Percentiles rank a stretch among this genome's conserved stretches.
phyloP scores from a whole-genome alignment of 108 stramenopile species.

The Fistulifera solaris region DNA sequence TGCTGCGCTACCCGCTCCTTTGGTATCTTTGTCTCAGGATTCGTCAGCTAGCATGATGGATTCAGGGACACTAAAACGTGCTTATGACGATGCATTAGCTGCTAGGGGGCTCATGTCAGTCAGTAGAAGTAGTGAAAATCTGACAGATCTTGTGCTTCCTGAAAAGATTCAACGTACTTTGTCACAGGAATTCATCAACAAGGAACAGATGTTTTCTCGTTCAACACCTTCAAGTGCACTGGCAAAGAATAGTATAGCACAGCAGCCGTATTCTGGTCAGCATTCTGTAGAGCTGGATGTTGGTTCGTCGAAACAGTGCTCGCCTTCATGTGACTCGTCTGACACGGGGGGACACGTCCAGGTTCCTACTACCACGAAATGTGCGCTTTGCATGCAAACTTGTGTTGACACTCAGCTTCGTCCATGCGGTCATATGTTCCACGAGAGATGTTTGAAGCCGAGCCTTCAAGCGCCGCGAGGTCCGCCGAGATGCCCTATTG shows the following conservation, averaged over 20 bases:
- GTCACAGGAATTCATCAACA: conserved; percentile 72
- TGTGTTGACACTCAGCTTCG: conserved; percentile 84
- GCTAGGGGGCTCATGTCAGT: conserved; percentile 83
- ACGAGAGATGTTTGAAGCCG: conserved; percentile 80
- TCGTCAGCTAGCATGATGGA: conserved; percentile 15
- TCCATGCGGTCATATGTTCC: conserved; percentile 89
- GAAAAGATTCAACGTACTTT: conserved; percentile 80
- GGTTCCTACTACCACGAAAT: conserved; percentile 69
- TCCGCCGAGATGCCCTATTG: conserved; percentile 73
- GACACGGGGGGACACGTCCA: conserved; percentile 39
- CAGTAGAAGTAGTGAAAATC: conserved; percentile 70
- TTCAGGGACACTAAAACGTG: conserved; percentile 63
- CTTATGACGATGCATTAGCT: conserved; percentile 85
- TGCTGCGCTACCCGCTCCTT: conserved; percentile 12
- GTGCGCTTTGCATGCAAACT: conserved; percentile 58
- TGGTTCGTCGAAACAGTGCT: neutral
- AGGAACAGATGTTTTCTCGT: conserved; percentile 11
- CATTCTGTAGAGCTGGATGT: conserved; percentile 13
- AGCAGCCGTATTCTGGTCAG: conserved; percentile 24
- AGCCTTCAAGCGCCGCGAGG: conserved; percentile 60
- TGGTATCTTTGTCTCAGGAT: conserved; percentile 22
- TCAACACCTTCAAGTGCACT: neutral
- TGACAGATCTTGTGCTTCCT: conserved; percentile 79
- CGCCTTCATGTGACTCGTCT: conserved; percentile 12
- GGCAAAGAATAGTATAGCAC: neutral